These are phyloP conservation scores for Diaporthe capsici DNA, from an alignment of 2,329 filamentous ascomycete species.

Conservation along the genomic window DNA sequence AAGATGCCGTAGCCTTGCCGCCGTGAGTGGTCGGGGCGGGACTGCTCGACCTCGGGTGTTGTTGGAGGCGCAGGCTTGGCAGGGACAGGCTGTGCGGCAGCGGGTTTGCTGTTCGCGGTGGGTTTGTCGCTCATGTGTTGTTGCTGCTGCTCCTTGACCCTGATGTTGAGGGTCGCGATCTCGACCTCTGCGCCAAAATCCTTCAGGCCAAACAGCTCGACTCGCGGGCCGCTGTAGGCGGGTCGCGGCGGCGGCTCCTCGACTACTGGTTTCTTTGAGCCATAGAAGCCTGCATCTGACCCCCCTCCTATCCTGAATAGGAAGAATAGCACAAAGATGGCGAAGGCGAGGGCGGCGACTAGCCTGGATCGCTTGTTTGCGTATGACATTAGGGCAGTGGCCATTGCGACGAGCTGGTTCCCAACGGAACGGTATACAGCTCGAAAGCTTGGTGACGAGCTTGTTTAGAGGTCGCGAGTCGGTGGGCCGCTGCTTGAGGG, in stretches of 20 bases:
- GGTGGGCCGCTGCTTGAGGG: neutral
- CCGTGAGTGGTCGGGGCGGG: neutral
- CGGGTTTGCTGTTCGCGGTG: neutral
- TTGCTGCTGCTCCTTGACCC: conserved; percentile 30
- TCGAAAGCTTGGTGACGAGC: conserved; percentile 14
- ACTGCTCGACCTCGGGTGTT: neutral
- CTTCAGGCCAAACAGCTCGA: conserved; percentile 39
- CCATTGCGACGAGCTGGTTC: conserved; percentile 33
- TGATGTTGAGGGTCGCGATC: conserved; percentile 38
- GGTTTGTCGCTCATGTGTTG: neutral
- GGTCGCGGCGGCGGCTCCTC: conserved; percentile 15
- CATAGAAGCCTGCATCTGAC: conserved; percentile 17
- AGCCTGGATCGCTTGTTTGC: conserved; percentile 36
- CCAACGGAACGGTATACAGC: neutral
- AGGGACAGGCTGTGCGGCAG: neutral
- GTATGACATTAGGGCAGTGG: conserved; percentile 36
- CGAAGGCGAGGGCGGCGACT: conserved; percentile 32
- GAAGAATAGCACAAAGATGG: conserved; percentile 34
- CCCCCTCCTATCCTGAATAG: conserved; percentile 30
- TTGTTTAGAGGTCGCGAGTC: conserved; percentile 4
- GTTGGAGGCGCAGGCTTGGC: conserved; percentile 1
- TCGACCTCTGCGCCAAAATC: conserved; percentile 38
- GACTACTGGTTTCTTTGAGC: neutral
- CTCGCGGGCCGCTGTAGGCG: conserved; percentile 32
- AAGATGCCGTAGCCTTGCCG: conserved; percentile 22